These are phyloP conservation scores for Ascochyta koolunga DNA, from an alignment of 2,329 filamentous ascomycete genomes.

Conservation along the genomic window DNA sequence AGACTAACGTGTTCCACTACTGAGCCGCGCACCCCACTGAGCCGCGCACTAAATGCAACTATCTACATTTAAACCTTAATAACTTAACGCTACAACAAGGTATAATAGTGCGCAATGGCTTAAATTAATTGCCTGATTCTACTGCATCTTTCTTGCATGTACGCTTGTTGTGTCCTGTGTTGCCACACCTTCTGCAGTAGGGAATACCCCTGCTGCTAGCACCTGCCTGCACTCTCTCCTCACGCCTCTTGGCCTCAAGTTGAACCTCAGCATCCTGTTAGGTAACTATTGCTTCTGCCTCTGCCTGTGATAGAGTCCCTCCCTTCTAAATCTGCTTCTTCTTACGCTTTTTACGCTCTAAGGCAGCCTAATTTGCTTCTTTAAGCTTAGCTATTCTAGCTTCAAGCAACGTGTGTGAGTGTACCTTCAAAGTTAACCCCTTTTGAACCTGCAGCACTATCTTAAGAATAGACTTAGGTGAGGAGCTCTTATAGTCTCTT, in stretches of 20 bases:
- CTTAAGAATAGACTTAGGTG: constrained; percentile 26
- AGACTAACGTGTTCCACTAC: no score
- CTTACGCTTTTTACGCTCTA: constrained; percentile 7
- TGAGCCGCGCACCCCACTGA: no score
- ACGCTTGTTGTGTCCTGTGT: no score
- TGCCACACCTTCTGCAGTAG: constrained; percentile 1
- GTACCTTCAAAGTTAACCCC: not conserved
- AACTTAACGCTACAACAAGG: constrained; percentile 8
- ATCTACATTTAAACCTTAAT: not conserved
- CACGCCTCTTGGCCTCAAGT: constrained; percentile 3
- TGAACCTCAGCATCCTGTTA: constrained; percentile 1
- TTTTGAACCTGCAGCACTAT: not conserved
- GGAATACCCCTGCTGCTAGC: not conserved
- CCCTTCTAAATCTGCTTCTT: no score
- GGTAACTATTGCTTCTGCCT: constrained; percentile 4
- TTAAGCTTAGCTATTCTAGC: not conserved
- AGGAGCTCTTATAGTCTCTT: constrained; percentile 21
- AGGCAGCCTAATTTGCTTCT: constrained; percentile 6
- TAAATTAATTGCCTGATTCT: constrained; percentile 8
- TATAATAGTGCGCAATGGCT: constrained; percentile 1
- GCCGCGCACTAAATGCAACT: not conserved
- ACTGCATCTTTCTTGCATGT: constrained; percentile 9
- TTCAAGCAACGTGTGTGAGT: constrained; percentile 1
- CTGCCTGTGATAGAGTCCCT: constrained; percentile 10
- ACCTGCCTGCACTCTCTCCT: constrained; percentile 3